Base-by-base conservation (phyloP, 345 rosid genomes). In the Rhodamnia rubescens region DNA sequence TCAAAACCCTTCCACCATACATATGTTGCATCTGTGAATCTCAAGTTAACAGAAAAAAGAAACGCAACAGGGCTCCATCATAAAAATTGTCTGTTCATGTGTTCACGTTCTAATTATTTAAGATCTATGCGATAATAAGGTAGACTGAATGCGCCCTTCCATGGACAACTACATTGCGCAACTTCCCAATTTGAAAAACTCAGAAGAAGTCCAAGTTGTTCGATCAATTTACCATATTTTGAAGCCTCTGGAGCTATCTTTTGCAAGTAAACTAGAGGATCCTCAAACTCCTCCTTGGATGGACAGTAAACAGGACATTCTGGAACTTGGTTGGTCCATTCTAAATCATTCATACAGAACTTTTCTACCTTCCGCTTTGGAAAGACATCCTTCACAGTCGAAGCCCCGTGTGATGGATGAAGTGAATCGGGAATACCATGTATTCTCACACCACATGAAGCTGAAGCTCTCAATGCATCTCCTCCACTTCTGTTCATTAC, bases 181-280 rank as follows among this genome's bases (percentile, higher is more conserved):
- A 50, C 24, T 53, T 53, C 59, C 56, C 44, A 53, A 82, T 8
- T 18, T 8, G 47, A 69, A 69, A 69, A 69, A 18, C 20, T 69
- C 78, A 36, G 47, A 12, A 29, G 57, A 53, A 36, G 36, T 36
- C 8, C 52, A 44, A 57, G 11, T 50, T 27, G 32, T 26, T 20
- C 32, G 84, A 56, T 29, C 78, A 21, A 57, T 42, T 83, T 96
- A 96, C 99, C 99, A 90, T 93, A 94, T 93, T 88, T 94, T 49
- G 99, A 96, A 89, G 99, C 99, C 87, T 95, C 96, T 36, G 98
- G 97, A 82, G 95, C 96, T 87, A 98, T 95, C 93, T 92, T 95
- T 89, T 95, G 96, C 89, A 98, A 89, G 87, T 93, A 98, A 85
- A 92, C 92, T 91, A 98, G 90, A 85, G 99, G 99, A 91, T 98